Conservation (phyloP, 2,329 filamentous ascomycete species). For the Fusarium sterilihyphosum region DNA sequence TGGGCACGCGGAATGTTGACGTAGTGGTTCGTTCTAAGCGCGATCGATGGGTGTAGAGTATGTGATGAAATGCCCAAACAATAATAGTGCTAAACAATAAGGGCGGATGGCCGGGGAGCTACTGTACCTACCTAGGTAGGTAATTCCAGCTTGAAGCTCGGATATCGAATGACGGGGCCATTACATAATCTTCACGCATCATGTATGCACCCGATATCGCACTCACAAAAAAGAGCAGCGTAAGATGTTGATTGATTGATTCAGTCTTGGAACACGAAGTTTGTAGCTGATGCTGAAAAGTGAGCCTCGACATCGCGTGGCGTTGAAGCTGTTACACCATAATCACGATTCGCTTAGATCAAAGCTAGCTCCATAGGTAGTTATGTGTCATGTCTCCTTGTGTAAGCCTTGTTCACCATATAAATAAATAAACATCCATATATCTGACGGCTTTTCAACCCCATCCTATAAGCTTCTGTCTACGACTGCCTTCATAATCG, state of each 20-base stretch:
- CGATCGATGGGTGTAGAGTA: conserved; percentile 11
- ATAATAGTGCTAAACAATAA: conserved; percentile 10
- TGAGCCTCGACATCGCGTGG: not conserved
- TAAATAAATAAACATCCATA: conserved; percentile 1
- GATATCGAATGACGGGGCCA: conserved; percentile 33
- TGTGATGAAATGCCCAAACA: conserved; percentile 15
- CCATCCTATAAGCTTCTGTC: conserved; percentile 1
- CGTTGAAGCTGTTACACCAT: not conserved
- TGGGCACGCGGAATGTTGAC: conserved; percentile 25
- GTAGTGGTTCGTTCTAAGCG: conserved; percentile 27
- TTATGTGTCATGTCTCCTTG: not conserved
- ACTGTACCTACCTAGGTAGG: not conserved
- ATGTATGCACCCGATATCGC: conserved; percentile 27
- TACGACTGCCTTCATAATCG: not conserved
- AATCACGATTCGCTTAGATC: not conserved
- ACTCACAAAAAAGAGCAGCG: not conserved
- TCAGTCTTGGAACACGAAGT: not conserved
- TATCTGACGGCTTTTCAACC: conserved; percentile 12
- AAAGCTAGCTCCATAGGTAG: not conserved
- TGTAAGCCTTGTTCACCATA: not conserved
- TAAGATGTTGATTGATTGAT: not conserved
- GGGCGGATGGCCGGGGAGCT: conserved; percentile 8
- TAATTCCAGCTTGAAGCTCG: conserved; percentile 19
- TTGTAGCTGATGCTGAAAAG: not conserved
- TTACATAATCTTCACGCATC: conserved; percentile 34